Evolutionary conservation across 257 asterid species (phyloP).

Genomic region (Cordia subcordata): DNA sequence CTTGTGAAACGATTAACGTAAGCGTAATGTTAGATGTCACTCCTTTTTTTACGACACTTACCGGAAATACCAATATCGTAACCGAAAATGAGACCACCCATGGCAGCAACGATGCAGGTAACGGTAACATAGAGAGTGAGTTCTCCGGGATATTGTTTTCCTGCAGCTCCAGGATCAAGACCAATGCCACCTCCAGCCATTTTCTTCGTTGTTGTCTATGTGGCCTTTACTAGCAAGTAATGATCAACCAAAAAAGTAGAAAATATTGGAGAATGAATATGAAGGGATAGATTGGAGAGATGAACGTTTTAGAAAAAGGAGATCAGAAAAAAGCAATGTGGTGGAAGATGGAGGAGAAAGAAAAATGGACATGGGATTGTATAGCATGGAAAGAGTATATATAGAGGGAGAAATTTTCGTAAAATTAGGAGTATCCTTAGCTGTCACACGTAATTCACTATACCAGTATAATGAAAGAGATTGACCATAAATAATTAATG

Average conservation of each 20-base stretch:
- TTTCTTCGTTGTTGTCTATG: background rate
- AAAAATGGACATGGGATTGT: background rate
- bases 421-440: slow-evolving; percentile 16
- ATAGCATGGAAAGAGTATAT: slow-evolving; percentile 21
- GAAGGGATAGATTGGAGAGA: background rate
- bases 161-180: slow-evolving; percentile 34
- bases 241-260: background rate
- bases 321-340: background rate
- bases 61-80: slow-evolving; percentile 92
- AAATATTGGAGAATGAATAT: background rate
- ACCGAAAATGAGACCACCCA: slow-evolving; percentile 92
- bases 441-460: slow-evolving; percentile 20
- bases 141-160: slow-evolving; percentile 68
- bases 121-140: slow-evolving; percentile 57
- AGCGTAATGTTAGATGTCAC: background rate
- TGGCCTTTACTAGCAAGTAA: background rate
- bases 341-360: background rate
- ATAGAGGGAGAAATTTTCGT: slow-evolving; percentile 30
- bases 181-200: slow-evolving; percentile 90
- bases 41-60: slow-evolving; percentile 4
- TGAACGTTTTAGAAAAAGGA: background rate
- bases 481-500: background rate
- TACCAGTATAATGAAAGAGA: background rate
- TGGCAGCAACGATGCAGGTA: slow-evolving; percentile 85
- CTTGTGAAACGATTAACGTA: too few species aligned